Evolutionary conservation across 176 grass and related monocot genomes (phyloP).

Genomic region (Bromus sterilis): DNA sequence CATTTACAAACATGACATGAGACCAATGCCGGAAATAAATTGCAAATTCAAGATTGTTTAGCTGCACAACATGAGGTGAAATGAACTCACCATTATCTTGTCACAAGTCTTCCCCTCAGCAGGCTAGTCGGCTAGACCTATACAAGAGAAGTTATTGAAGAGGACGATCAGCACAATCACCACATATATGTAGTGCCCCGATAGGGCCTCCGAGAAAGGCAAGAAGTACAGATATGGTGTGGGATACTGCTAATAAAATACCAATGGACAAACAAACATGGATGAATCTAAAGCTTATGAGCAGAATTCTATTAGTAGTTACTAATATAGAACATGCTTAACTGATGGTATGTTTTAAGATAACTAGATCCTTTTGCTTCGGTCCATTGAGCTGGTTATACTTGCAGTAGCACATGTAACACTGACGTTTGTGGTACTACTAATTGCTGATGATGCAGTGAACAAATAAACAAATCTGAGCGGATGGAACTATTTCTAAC

Average conservation of each 20-base stretch:
- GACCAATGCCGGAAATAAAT: neutral
- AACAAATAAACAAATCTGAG: neutral
- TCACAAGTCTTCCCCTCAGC: neutral
- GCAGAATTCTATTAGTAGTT: neutral
- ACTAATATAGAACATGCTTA: neutral
- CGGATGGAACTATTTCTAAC: neutral
- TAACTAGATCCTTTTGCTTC: neutral
- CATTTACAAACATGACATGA: neutral
- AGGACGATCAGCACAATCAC: neutral
- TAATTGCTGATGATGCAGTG: neutral
- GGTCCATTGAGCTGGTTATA: neutral
- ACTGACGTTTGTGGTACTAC: neutral
- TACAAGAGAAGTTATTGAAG: neutral
- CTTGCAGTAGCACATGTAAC: too few relatives aligned
- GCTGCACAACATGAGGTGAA: neutral
- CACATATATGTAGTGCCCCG: neutral
- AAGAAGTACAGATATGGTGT: neutral
- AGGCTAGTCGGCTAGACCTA: neutral
- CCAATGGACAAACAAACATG: neutral
- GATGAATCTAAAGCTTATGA: neutral
- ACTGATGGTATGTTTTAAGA: neutral
- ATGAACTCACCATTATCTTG: slow-evolving; percentile 24
- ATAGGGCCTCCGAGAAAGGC: neutral
- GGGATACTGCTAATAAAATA: neutral
- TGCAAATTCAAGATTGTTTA: neutral